These are phyloP conservation scores for Cladosporium cucumerinum DNA, from an alignment of 2,329 filamentous ascomycete species.

Conservation along the genomic window DNA sequence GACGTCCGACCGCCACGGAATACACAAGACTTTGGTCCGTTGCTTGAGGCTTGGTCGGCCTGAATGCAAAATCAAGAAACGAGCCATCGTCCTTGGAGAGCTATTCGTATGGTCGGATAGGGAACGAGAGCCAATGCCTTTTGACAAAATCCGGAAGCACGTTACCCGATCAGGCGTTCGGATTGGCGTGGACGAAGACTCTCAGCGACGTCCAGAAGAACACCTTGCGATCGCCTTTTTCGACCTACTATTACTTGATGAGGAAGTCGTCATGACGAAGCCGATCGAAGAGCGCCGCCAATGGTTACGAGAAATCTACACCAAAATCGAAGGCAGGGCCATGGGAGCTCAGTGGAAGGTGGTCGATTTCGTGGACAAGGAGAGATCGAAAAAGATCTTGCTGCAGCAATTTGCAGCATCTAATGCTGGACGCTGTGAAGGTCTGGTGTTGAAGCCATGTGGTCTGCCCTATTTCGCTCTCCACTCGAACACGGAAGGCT, in stretches of 20 bases:
- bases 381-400: constrained; percentile 53
- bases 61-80: constrained; percentile 57
- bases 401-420: constrained; percentile 64
- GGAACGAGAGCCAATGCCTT: constrained; percentile 64
- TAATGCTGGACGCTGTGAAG: constrained; percentile 68
- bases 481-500: constrained; percentile 20
- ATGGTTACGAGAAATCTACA: constrained; percentile 57
- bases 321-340: constrained; percentile 58
- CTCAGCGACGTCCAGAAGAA: constrained; percentile 54
- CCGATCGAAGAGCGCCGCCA: constrained; percentile 59
- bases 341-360: constrained; percentile 64
- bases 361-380: constrained; percentile 60
- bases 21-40: constrained; percentile 63
- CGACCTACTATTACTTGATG: constrained; percentile 57
- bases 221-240: constrained; percentile 62
- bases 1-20: constrained; percentile 62
- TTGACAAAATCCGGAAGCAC: constrained; percentile 80
- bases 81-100: constrained; percentile 81
- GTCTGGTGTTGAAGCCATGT: constrained; percentile 72
- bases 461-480: constrained; percentile 65
- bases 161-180: constrained; percentile 69
- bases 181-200: constrained; percentile 66
- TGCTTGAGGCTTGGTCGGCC: constrained; percentile 61
- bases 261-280: constrained; percentile 50
- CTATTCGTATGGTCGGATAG: constrained; percentile 72